Evolutionary conservation across 371 early-diverging fungal genomes (phyloP), one percentile per base, ranked within the genome.

Genomic region (Neoconidiobolus thromboides): DNA sequence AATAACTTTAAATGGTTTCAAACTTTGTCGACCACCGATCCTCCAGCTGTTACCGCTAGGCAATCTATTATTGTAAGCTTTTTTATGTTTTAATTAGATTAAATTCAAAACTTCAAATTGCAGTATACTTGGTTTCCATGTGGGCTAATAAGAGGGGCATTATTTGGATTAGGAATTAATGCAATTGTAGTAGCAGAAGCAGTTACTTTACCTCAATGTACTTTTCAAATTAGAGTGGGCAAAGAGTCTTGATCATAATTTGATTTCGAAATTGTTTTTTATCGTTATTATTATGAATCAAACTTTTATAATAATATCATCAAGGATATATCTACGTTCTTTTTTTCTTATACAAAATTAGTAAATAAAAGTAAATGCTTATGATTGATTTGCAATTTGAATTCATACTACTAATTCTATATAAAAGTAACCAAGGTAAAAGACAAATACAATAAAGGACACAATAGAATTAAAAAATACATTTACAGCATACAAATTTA

Each of bases 101-200:
- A 49, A 3, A 46, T n/a, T 49, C 7, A 39, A 10, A 56, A 55
- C 58, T 48, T 9, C n/a, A 50, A 38, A 40, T 56, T 48, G 4
- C 65, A 90, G 86, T 89, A 87, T 70, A 76, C 91, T 7, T 90
- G 92, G 79, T 86, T 93, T 66, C 93, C 95, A 1, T 94, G 94
- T 65, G 97, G 97, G 1, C 78, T 96, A 43, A 83, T 96, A 47
- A 82, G 95, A 39, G 97, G 97, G 6, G 87, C 90, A 2, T 73
- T 94, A 2, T 83, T 89, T 2, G 88, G 86, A 67, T 72, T 93
- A 39, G 96, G 97, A 38, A 79, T 93, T 10, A 66, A 78, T n/a
- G 82, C 84, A 56, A 81, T 80, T 4, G 96, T 96, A 2, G 77
- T 83, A 26, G 91, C 91, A 12, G 94, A 96, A 67, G 85, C 90